These are phyloP conservation scores for Simplicillium aogashimaense DNA, from an alignment of 2,329 filamentous ascomycete species.

Conservation along the genomic window DNA sequence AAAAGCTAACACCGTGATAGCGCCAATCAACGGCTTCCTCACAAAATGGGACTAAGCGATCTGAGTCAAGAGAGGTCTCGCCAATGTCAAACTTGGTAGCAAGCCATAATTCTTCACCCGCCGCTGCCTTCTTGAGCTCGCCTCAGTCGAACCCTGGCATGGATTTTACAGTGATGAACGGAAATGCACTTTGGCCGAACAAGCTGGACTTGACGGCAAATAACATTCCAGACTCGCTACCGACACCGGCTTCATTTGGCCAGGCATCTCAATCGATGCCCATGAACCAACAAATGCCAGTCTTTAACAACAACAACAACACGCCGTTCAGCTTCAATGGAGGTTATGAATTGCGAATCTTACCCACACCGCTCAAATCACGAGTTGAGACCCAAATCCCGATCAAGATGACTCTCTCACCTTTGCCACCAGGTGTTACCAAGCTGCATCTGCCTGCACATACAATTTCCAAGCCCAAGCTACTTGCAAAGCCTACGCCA, in stretches of 20 bases:
- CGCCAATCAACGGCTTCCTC: slow-evolving; percentile 41
- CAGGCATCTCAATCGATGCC: slow-evolving; percentile 17
- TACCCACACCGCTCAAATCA: slow-evolving; percentile 68
- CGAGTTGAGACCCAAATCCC: slow-evolving; percentile 95
- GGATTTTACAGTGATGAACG: slow-evolving; percentile 26
- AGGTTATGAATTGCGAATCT: slow-evolving; percentile 43
- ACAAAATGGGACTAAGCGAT: slow-evolving; percentile 36
- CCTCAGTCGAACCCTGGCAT: slow-evolving; percentile 32
- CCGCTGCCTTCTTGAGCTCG: slow-evolving; percentile 31
- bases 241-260: slow-evolving; percentile 15
- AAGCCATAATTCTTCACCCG: slow-evolving; percentile 43
- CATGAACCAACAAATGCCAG: slow-evolving; percentile 20
- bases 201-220: slow-evolving; percentile 15
- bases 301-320: slow-evolving; percentile 7
- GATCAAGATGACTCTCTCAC: slow-evolving; percentile 69
- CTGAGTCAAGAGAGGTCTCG: slow-evolving; percentile 42
- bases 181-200: slow-evolving; percentile 25
- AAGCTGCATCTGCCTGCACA: slow-evolving; percentile 80
- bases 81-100: slow-evolving; percentile 40
- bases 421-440: slow-evolving; percentile 64
- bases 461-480: slow-evolving; percentile 89
- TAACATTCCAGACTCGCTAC: slow-evolving; percentile 13
- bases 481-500: slow-evolving; percentile 64
- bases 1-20: slow-evolving; percentile 24
- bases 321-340: slow-evolving; percentile 19